Evolutionary conservation across 768 basidiomycete genomes (phyloP).

Genomic region (Lentinula lateritia): DNA sequence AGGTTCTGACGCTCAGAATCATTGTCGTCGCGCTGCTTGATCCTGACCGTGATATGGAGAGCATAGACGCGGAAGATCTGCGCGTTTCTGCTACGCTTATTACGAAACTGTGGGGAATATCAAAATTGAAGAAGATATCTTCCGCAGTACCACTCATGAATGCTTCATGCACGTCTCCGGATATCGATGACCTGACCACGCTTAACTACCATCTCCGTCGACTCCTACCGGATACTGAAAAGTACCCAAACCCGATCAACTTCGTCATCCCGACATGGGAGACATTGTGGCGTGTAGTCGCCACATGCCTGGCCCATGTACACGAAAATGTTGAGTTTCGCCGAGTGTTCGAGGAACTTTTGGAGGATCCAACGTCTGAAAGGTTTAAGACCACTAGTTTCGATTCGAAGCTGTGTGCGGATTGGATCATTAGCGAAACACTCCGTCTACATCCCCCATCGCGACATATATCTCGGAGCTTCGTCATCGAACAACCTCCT

Average conservation of each 20-base stretch:
- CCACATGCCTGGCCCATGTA: conserved; percentile 33
- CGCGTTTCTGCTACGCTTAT: conserved; percentile 32
- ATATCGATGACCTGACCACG: conserved; percentile 13
- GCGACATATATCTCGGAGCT: conserved; percentile 33
- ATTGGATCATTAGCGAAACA: conserved; percentile 34
- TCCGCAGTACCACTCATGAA: conserved; percentile 18
- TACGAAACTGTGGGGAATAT: conserved; percentile 41
- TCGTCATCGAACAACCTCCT: neutral
- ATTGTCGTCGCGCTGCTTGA: conserved; percentile 38
- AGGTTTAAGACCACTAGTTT: conserved; percentile 21
- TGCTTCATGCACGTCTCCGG: conserved; percentile 20
- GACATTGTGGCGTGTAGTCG: conserved; percentile 57
- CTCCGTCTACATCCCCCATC: conserved; percentile 50
- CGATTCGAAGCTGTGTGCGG: neutral
- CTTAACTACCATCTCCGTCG: conserved; percentile 26
- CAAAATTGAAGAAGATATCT: conserved; percentile 23
- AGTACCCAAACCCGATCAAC: conserved; percentile 37
- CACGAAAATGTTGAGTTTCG: conserved; percentile 18
- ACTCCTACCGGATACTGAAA: conserved; percentile 32
- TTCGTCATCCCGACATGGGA: conserved; percentile 57
- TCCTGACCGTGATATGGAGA: conserved; percentile 20
- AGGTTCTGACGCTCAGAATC: conserved; percentile 35
- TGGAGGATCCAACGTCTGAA: conserved; percentile 20
- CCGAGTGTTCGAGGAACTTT: conserved; percentile 30
- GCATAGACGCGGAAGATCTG: conserved; percentile 27